phyloP scores from a whole-genome alignment of 2,329 filamentous ascomycete species.

The Aspergillus pseudonomiae region DNA sequence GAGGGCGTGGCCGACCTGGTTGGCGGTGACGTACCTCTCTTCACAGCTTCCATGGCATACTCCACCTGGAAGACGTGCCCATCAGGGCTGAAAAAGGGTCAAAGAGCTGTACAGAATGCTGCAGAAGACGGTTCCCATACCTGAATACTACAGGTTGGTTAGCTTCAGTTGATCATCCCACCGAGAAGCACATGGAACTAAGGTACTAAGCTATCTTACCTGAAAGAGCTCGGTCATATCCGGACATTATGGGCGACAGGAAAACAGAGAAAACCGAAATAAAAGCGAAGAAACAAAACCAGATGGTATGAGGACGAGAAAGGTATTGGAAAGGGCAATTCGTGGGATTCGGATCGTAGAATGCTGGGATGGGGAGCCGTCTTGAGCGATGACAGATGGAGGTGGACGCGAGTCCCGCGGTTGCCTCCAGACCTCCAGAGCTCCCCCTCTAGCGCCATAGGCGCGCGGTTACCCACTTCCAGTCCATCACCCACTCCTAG shows the following conservation, averaged over 20 bases:
- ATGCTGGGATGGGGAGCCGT: constrained; percentile 16
- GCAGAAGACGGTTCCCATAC: constrained; percentile 49
- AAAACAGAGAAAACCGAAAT: background rate
- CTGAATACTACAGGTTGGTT: constrained; percentile 74
- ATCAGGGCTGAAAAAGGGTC: constrained; percentile 75
- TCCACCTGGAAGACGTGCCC: constrained; percentile 99
- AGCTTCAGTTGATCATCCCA: constrained; percentile 29
- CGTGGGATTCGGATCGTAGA: constrained; percentile 17
- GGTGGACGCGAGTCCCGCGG: constrained; percentile 31
- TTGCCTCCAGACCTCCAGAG: constrained; percentile 29
- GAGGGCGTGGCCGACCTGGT: background rate
- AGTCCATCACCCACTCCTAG: background rate
- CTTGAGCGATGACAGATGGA: constrained; percentile 30
- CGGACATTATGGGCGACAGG: constrained; percentile 64
- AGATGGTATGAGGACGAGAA: constrained; percentile 12
- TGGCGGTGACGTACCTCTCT: constrained; percentile 70
- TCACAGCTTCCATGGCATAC: constrained; percentile 98
- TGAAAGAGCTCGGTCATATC: constrained; percentile 98
- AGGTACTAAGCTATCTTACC: constrained; percentile 63
- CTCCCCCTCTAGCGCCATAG: constrained; percentile 19
- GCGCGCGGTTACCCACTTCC: constrained; percentile 27
- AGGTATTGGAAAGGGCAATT: constrained; percentile 15
- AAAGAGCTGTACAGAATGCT: constrained; percentile 37
- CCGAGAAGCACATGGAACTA: constrained; percentile 28
- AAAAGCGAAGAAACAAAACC: background rate